phyloP scores from a whole-genome alignment of 2,329 filamentous ascomycete species.

The Hymenoscyphus scutula region DNA sequence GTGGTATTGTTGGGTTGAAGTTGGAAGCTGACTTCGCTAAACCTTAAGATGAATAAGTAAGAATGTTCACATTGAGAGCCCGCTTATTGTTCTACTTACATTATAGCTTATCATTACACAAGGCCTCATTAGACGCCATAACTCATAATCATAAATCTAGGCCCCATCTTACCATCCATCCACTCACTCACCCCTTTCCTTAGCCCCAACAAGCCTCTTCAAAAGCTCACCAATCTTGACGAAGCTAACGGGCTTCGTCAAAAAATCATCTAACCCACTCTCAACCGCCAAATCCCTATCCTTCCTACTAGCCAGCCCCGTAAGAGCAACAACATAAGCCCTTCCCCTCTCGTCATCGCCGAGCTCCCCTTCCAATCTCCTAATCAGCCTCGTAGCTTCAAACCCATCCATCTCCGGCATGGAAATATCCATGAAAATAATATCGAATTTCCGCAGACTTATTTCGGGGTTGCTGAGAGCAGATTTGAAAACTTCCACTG shows the following conservation, averaged over 20 bases:
- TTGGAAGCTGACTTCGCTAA: no score
- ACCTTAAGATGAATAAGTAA: no score
- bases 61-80: no score
- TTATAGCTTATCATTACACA: no score
- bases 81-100: no score
- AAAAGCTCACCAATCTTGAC: slow-evolving; percentile 12
- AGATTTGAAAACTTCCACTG: slow-evolving; percentile 37
- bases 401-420: slow-evolving; percentile 56
- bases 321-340: slow-evolving; percentile 49
- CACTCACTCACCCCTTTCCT: neutral
- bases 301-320: slow-evolving; percentile 47
- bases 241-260: slow-evolving; percentile 47
- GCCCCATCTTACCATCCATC: neutral
- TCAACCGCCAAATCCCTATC: slow-evolving; percentile 47
- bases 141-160: neutral
- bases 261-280: slow-evolving; percentile 51
- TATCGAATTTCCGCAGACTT: slow-evolving; percentile 36
- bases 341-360: slow-evolving; percentile 21
- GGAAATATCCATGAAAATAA: slow-evolving; percentile 52
- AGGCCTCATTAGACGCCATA: no score
- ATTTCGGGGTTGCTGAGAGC: slow-evolving; percentile 32
- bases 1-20: no score
- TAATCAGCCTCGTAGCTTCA: slow-evolving; percentile 46
- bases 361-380: slow-evolving; percentile 42
- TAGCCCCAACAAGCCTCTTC: slow-evolving; percentile 3